Percentiles rank a stretch among this genome's conserved stretches.
phyloP scores from a whole-genome alignment of 805 yeast species.

The Schizosaccharomyces japonicus region DNA sequence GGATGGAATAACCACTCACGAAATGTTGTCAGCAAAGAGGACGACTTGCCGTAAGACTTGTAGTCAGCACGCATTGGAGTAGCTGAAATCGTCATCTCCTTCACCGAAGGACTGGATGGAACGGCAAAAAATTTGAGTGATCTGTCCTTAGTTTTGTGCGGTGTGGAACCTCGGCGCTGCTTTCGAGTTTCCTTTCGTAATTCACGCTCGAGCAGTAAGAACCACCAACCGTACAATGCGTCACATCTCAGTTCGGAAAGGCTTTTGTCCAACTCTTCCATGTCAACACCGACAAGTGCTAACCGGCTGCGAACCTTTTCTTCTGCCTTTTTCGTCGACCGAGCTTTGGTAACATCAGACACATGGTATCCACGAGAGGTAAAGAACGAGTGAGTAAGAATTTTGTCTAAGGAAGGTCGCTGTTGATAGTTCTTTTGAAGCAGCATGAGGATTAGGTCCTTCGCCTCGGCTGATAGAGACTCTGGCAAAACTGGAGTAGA shows the following conservation, averaged over 20 bases:
- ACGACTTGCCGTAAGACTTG: not conserved
- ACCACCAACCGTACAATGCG: conserved; percentile 5
- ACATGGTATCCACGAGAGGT: not conserved
- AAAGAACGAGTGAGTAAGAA: conserved; percentile 2
- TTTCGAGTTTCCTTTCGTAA: conserved; percentile 7
- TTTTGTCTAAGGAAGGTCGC: conserved; percentile 1
- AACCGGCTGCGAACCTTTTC: conserved; percentile 2
- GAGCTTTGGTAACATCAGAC: not conserved
- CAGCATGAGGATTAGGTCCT: not conserved
- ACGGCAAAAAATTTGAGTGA: not conserved
- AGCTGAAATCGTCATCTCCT: no score
- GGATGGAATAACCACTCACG: not conserved
- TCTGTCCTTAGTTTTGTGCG: not conserved
- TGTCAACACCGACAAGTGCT: conserved; percentile 2
- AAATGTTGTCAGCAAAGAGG: not conserved
- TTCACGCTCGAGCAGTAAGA: conserved; percentile 3
- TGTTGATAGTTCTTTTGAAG: not conserved
- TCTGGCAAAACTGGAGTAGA: not conserved
- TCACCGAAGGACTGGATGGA: not conserved
- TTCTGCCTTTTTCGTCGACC: not conserved
- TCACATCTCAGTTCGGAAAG: conserved; percentile 4
- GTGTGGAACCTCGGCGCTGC: not conserved
- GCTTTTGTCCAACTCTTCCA: conserved; percentile 6
- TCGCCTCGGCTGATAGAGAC: not conserved
- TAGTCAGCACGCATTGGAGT: no score